Percentiles rank a stretch among this genome's conserved stretches.
Evolutionary conservation across 805 yeast species (phyloP).

Genomic region (Grigorovia humatica): DNA sequence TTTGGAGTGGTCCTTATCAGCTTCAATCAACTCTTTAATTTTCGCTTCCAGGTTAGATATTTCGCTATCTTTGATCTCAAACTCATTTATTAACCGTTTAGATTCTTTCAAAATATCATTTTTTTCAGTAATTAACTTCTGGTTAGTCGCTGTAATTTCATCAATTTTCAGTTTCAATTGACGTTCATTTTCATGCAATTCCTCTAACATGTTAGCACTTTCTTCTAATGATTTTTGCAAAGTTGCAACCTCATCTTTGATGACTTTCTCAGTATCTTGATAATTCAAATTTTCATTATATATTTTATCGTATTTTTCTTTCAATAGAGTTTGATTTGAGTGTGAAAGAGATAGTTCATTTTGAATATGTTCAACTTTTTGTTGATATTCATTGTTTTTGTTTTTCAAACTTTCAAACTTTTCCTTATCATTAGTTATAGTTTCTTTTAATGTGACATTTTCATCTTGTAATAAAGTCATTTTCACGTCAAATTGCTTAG

Average conservation of each 20-base stretch:
- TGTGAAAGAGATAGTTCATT: constrained; percentile 23
- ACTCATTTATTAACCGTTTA: background rate
- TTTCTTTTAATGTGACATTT: background rate
- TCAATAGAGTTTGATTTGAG: constrained; percentile 21
- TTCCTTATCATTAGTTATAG: constrained; percentile 4
- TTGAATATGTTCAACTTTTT: constrained; percentile 11
- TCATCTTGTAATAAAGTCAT: constrained; percentile 8
- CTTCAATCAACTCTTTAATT: constrained; percentile 2
- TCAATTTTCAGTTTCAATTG: background rate
- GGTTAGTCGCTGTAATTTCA: background rate
- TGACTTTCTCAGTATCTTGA: background rate
- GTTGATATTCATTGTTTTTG: constrained; percentile 9
- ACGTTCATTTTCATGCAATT: background rate
- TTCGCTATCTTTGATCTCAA: constrained; percentile 4
- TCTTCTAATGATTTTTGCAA: constrained; percentile 1
- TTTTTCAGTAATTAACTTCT: constrained; percentile 3
- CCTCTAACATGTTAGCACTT: constrained; percentile 1
- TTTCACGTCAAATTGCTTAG: constrained; percentile 4
- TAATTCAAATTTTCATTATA: constrained; percentile 9
- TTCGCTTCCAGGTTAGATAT: constrained; percentile 1
- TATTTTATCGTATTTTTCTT: constrained; percentile 17
- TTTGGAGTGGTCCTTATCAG: constrained; percentile 2
- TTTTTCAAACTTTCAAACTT: constrained; percentile 8
- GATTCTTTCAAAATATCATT: constrained; percentile 5
- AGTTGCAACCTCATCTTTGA: constrained; percentile 1